Conservation (phyloP, 345 rosid species). For the Camelina laxa region DNA sequence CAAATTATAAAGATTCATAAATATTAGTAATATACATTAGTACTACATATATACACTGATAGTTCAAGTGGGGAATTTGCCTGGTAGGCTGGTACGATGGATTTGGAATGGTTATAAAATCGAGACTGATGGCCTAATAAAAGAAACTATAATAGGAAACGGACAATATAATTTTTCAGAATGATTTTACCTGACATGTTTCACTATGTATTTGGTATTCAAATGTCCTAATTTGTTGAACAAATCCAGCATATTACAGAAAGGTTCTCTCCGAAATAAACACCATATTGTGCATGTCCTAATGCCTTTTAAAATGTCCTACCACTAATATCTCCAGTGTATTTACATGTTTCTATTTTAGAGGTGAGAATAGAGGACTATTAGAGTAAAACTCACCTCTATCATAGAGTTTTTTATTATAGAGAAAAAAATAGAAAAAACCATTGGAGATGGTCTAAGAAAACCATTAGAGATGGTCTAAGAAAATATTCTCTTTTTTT, state of each 20-base stretch:
- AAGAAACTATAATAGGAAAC: slow-evolving; percentile 1
- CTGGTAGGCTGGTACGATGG: not conserved
- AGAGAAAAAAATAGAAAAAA: too few relatives aligned
- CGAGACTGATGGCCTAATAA: slow-evolving; percentile 1
- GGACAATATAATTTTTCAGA: slow-evolving; percentile 18
- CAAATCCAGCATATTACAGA: not conserved
- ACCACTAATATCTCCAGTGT: slow-evolving; percentile 4
- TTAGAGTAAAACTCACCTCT: too few relatives aligned
- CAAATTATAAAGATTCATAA: not conserved
- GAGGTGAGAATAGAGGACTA: too few relatives aligned
- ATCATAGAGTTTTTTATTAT: too few relatives aligned
- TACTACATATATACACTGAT: not conserved
- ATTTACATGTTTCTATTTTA: too few relatives aligned
- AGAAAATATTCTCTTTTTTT: not conserved
- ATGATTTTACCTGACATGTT: slow-evolving; percentile 20
- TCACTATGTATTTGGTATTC: slow-evolving; percentile 6
- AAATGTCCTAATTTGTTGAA: slow-evolving; percentile 25
- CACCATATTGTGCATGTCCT: not conserved
- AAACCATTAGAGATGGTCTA: too few relatives aligned
- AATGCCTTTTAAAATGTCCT: not conserved
- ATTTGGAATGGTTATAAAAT: slow-evolving; percentile 17
- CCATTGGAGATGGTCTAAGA: too few relatives aligned
- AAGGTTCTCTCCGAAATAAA: not conserved
- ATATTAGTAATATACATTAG: not conserved
- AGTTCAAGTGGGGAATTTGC: not conserved